Evolutionary conservation across 345 rosid species (phyloP).

Genomic region (Boechera retrofracta): DNA sequence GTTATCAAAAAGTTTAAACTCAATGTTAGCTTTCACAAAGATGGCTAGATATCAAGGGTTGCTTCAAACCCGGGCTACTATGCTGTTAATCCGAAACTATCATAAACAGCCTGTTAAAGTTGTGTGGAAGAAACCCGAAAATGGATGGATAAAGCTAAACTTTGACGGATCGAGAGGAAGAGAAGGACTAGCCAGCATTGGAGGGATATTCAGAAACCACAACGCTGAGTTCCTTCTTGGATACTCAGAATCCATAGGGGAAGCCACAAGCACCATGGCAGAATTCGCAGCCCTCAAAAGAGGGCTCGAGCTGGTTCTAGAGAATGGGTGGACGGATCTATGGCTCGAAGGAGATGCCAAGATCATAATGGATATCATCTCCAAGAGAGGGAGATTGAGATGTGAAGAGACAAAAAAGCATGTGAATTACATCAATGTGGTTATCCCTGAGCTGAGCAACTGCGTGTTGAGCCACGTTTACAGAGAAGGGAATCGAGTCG

Average conservation of each 20-base stretch:
- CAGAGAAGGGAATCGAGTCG: constrained; percentile 81
- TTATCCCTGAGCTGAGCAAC: constrained; percentile 61
- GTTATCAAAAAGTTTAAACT: not conserved
- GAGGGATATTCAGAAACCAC: constrained; percentile 83
- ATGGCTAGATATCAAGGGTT: constrained; percentile 47
- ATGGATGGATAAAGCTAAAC: constrained; percentile 85
- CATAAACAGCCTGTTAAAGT: constrained; percentile 67
- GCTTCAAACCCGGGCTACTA: constrained; percentile 40
- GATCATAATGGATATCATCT: constrained; percentile 62
- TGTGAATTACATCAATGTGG: constrained; percentile 54
- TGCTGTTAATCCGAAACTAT: constrained; percentile 47
- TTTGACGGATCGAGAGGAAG: constrained; percentile 73
- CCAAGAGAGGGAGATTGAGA: constrained; percentile 54
- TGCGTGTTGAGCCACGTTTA: constrained; percentile 61
- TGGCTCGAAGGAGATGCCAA: constrained; percentile 92
- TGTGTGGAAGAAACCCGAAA: constrained; percentile 71
- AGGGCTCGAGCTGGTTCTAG: constrained; percentile 78
- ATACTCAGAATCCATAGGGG: constrained; percentile 78
- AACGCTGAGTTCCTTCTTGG: constrained; percentile 80
- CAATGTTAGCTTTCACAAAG: constrained; percentile 52
- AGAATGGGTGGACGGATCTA: constrained; percentile 69
- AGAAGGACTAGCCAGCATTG: constrained; percentile 69
- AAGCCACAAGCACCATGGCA: constrained; percentile 67
- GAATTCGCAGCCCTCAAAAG: constrained; percentile 73
- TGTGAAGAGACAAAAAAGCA: constrained; percentile 54